Percentiles rank a stretch among this genome's conserved stretches.
Evolutionary conservation across 1,284 basidiomycete species (phyloP).

Genomic region (Rhodotorula sp.): DNA sequence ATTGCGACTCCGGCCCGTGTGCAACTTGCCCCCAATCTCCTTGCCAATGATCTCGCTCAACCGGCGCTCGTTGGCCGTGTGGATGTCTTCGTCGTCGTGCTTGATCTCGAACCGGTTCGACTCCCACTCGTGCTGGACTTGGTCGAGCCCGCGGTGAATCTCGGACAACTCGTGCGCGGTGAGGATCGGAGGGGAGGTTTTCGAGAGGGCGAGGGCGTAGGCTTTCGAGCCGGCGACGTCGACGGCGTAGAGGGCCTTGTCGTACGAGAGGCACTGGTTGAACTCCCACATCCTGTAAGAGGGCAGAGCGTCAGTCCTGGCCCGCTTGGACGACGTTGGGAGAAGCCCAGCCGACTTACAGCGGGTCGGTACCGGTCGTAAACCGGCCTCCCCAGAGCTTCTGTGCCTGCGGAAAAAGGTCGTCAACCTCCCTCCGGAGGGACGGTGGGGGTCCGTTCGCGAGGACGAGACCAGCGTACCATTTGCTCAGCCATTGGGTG

Average conservation of each 20-base stretch:
- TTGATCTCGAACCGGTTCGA: constrained; percentile 69
- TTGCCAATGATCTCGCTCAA: constrained; percentile 89
- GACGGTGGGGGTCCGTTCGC: too few species aligned
- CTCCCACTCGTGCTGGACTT: constrained; percentile 83
- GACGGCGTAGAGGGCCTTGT: constrained; percentile 86
- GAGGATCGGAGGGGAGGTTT: constrained; percentile 41
- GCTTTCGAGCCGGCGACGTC: constrained; percentile 95
- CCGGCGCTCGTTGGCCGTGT: constrained; percentile 97
- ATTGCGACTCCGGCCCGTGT: constrained; percentile 94
- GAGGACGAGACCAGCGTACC: not conserved
- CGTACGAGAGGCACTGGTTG: constrained; percentile 93
- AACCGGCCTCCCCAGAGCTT: constrained; percentile 40
- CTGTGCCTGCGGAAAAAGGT: constrained; percentile 23
- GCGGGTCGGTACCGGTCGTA: constrained; percentile 35
- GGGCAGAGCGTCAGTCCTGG: too few species aligned
- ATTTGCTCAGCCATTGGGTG: constrained; percentile 33
- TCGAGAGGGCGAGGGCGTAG: constrained; percentile 77
- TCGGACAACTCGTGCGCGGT: constrained; percentile 36
- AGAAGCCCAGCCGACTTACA: constrained; percentile 21
- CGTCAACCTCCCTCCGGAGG: not conserved
- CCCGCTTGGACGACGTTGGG: not conserved
- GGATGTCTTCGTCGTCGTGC: constrained; percentile 94
- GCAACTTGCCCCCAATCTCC: constrained; percentile 80
- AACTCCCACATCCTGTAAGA: constrained; percentile 81
- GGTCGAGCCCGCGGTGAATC: constrained; percentile 74